Percentiles rank a stretch among this genome's conserved stretches.
These are phyloP conservation scores for Pseudozyma tsukubaensis DNA, from an alignment of 1,284 basidiomycete species.

Conservation along the genomic window DNA sequence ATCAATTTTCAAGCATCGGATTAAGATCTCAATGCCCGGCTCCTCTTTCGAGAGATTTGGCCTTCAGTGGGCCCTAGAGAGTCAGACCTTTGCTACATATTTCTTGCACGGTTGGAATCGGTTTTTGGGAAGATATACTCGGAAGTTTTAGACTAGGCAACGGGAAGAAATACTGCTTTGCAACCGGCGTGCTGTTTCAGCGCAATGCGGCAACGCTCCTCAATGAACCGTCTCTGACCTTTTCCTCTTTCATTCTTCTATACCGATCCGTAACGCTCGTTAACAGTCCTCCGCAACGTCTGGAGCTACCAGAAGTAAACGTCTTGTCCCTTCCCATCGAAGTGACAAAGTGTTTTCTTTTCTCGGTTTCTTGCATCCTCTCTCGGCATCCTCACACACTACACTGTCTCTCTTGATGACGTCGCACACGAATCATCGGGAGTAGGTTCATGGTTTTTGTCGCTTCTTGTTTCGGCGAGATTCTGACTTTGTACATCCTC, in stretches of 20 bases:
- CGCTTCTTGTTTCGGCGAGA: neutral
- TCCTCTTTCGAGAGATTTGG: constrained; percentile 7
- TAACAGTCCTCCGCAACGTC: constrained; percentile 62
- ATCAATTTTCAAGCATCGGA: constrained; percentile 52
- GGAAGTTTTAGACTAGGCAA: too few relatives aligned
- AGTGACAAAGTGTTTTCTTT: constrained; percentile 8
- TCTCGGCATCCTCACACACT: neutral
- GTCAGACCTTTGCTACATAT: constrained; percentile 66
- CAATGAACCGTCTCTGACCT: constrained; percentile 12
- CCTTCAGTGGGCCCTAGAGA: constrained; percentile 61
- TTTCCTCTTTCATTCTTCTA: neutral
- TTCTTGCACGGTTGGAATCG: neutral
- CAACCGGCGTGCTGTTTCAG: neutral
- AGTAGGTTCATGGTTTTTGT: constrained; percentile 8
- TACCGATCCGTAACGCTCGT: neutral
- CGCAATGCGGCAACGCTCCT: neutral
- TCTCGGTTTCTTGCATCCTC: constrained; percentile 12
- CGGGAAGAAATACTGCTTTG: neutral
- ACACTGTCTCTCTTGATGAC: neutral
- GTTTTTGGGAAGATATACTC: neutral
- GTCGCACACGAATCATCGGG: neutral
- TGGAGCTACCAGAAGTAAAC: constrained; percentile 60
- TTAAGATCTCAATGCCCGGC: constrained; percentile 65
- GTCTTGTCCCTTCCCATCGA: neutral
- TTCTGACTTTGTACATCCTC: constrained; percentile 30